Base-by-base conservation (phyloP, 805 yeast genomes). In the Lachancea kluyveri region DNA sequence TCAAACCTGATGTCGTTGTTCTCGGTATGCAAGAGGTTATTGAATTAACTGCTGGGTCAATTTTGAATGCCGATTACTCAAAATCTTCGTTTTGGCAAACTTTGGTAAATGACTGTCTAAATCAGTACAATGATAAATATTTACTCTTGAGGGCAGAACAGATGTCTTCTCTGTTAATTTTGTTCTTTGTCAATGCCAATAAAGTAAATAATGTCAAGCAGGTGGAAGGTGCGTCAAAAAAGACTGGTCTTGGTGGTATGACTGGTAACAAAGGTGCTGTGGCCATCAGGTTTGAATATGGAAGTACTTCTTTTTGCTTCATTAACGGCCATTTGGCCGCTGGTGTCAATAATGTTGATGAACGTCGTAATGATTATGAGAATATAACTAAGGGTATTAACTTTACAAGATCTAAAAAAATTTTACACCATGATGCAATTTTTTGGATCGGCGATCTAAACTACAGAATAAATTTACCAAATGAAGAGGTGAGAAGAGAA, bases 221-320 rank as follows among this genome's bases (percentile, higher is more conserved):
- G 48, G 96, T 92, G 4, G 88, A 87, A 45, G 96, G 96, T n/a
- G 72, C 88, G n/a, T 72, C 83, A 8, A 90, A 88, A 48, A 90
- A 90, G 58, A 90, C 97, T 0, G 98, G 97, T 0, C 64, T 92
- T 33, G 96, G 96, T 22, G 98, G 98, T 26, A 90, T 92, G 63
- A 76, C 97, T 0, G 98, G 96, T 11, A 90, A 92, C 55, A 90
- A 90, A 57, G 98, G 98, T 26, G 96, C 94, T 4, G 94, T 88
- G 39, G 96, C 95, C 0, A 85, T 92, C 10, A 70, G 96, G 39
- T 83, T 90, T 59, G 74, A 80, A 30, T 85, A 72, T 56, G 92
- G 92, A 1, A 71, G 77, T 19, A 80, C 95, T 0, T 67, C 81
- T 2, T 79, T 87, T 49, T 87, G 94, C 41, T 74, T 87, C 50